Evolutionary conservation across 1,284 basidiomycete species (phyloP).

Genomic region (Hemileia vastatrix): DNA sequence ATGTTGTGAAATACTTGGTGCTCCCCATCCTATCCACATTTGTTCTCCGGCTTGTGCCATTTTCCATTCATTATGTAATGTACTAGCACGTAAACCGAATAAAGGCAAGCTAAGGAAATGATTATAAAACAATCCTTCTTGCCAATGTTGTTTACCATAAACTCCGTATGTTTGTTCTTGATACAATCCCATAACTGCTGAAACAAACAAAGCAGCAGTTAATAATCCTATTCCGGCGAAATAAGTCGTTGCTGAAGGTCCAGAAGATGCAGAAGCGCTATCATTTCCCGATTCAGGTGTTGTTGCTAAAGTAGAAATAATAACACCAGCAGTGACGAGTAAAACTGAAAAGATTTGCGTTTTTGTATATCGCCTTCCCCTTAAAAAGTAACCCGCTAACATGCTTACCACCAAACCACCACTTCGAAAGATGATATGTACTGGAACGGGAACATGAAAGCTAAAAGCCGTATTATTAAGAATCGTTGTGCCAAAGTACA

Average conservation of each 20-base stretch:
- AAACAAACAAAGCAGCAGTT: constrained; percentile 64
- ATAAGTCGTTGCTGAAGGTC: constrained; percentile 47
- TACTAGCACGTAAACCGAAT: constrained; percentile 47
- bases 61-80: neutral
- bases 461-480: constrained; percentile 87
- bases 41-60: neutral
- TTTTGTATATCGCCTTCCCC: constrained; percentile 56
- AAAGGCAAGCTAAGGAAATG: constrained; percentile 61
- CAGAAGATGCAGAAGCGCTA: neutral
- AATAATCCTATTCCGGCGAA: constrained; percentile 64
- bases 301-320: constrained; percentile 66
- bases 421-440: constrained; percentile 89
- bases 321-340: constrained; percentile 68
- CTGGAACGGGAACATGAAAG: constrained; percentile 70
- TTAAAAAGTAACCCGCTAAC: constrained; percentile 47
- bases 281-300: constrained; percentile 17
- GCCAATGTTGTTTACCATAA: constrained; percentile 64
- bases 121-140: constrained; percentile 79
- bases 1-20: neutral
- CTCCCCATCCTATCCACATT: neutral
- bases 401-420: constrained; percentile 77
- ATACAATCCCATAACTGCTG: constrained; percentile 69
- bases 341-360: constrained; percentile 62
- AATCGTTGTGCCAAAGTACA: constrained; percentile 71
- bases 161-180: constrained; percentile 70